Base-by-base conservation (phyloP, 192 early-diverging fungal species). In the Coemansia sp. region DNA sequence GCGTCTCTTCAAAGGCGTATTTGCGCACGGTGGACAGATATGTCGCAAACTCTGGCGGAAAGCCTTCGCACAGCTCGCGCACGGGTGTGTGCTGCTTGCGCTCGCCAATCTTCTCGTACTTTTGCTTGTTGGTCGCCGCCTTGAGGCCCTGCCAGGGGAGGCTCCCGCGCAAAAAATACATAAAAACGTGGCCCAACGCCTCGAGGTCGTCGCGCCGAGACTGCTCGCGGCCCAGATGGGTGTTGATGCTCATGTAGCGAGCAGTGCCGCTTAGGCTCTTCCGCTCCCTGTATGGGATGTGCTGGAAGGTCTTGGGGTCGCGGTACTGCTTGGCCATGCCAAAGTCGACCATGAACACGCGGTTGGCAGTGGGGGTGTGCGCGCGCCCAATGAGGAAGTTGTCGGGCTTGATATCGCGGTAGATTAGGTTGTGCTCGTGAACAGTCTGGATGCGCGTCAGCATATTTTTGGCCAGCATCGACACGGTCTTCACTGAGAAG, bases 131-230 rank as follows among this genome's bases (percentile, higher is more conserved):
- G 64, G 90, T 94, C 8, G 89, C 90, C 15, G 93, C 93, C 75
- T 94, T 94, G 51, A 94, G 80, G 12, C 94, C 94, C 81, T 96
- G 94, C 94, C 94, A 96, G 74, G 94, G 94, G 38, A 96, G 86
- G 64, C 89, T 89, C 6, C 94, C 94, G 57, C 92, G 90, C 71
- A 90, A 89, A 75, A 96, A 94, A 85, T 96, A 96, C 86, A 96
- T 92, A 68, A 96, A 85, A 10, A 95, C 91, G 79, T 95, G 95
- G 50, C 92, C 91, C 50, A 96, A 68, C 41, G 91, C 92, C 76
- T 96, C 94, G 63, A 96, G 83, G 82, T 96, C 94, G 70, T 96
- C 93, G 77, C 94, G 88, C 69, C 94, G 86, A 15, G 92, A 92
- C 90, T 94, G 92, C 75, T 95, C 94, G 87, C 86, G 69, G 7